Evolutionary conservation across 805 yeast species (phyloP), one percentile per base, ranked within the genome.

Genomic region (Teunomyces gatunensis): DNA sequence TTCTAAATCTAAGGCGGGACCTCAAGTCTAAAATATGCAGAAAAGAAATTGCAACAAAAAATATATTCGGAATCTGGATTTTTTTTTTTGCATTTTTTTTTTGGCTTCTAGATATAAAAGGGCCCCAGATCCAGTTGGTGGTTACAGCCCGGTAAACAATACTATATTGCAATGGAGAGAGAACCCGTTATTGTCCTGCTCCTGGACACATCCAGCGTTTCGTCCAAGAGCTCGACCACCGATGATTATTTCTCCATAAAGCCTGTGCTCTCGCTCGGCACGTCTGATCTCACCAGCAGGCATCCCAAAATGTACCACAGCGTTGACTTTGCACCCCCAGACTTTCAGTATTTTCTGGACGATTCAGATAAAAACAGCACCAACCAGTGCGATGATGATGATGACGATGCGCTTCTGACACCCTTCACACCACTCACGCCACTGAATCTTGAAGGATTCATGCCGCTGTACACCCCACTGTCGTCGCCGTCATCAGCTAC

Each of bases 161-260:
- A 39, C 7, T 18, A 39, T 9, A 9, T 13, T 30, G 21, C 25
- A 34, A 21, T 21, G 40, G 39, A 35, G 28, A 12, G 30, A 35
- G 25, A 39, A 25, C 41, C 25, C 32, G 27, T 29, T 21, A 21
- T 33, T 29, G 35, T 33, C 39, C 42, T 30, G 42, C 10, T 42
- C 18, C 45, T 23, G 34, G 35, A 23, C 23, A 21, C 43, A 7
- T 32, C 44, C 23, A 45, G 47, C 33, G 34, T 20, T 4, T 30
- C 44, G 15, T 45, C 47, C 28, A 45, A 36, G 27, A 36, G 20
- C 28, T 36, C 44, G 7, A 32, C 47, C 25, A 45, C 37, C 27
- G 50, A 51, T 17, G 54, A 51, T 37, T 51, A 51, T 47, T 51
- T 51, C 33, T 45, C 47, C 41, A 43, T 43, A 42, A 44, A 44